Evolutionary conservation across 2,329 filamentous ascomycete species (phyloP).

Genomic region (Hymenoscyphus fructigenus): DNA sequence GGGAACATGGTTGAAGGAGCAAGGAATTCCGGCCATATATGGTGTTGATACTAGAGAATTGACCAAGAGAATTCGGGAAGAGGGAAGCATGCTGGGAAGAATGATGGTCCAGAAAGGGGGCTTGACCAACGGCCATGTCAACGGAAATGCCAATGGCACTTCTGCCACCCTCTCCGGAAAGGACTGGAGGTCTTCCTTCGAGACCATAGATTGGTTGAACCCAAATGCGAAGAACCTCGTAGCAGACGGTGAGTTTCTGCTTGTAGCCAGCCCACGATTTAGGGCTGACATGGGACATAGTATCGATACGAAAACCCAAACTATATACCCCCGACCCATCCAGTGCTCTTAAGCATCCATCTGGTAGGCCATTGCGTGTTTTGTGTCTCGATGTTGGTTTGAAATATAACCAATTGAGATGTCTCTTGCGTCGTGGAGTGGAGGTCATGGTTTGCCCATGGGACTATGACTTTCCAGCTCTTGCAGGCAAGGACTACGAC

Average conservation of each 20-base stretch:
- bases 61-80: conserved; percentile 89
- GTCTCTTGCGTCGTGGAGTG: conserved; percentile 84
- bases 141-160: conserved; percentile 41
- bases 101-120: conserved; percentile 70
- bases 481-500: conserved; percentile 82
- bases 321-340: conserved; percentile 76
- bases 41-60: conserved; percentile 91
- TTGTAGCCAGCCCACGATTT: conserved; percentile 22
- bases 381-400: conserved; percentile 95
- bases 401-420: conserved; percentile 97
- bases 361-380: conserved; percentile 81
- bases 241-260: conserved; percentile 73
- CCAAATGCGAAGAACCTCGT: conserved; percentile 93
- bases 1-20: conserved; percentile 93
- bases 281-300: conserved; percentile 54
- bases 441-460: conserved; percentile 94
- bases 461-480: conserved; percentile 84
- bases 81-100: conserved; percentile 94
- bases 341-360: conserved; percentile 78
- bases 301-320: conserved; percentile 84
- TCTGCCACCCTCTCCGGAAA: conserved; percentile 41
- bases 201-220: conserved; percentile 83
- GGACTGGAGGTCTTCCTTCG: conserved; percentile 60
- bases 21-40: conserved; percentile 90
- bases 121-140: conserved; percentile 44